phyloP scores from a whole-genome alignment of 192 early-diverging fungal genomes.

The Coemansia sp. region DNA sequence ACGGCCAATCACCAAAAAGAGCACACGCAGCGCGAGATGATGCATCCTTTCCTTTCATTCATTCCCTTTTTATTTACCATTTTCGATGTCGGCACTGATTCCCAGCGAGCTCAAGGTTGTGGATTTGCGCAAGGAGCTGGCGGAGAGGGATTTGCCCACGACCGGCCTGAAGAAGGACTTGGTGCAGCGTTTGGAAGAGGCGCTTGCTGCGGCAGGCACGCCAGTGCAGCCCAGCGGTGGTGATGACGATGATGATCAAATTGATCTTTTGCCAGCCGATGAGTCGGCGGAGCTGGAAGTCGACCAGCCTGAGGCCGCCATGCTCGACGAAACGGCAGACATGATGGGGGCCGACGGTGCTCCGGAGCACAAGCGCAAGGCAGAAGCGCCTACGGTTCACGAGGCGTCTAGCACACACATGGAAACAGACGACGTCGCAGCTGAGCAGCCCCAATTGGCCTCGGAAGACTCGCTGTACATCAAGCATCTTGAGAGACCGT shows the following conservation, averaged over 20 bases:
- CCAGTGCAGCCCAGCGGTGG: background rate
- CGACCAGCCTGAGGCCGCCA: background rate
- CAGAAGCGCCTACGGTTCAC: background rate
- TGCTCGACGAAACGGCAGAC: background rate
- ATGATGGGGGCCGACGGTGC: background rate
- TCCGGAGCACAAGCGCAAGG: background rate
- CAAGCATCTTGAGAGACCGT: conserved; percentile 43
- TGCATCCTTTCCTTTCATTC: background rate
- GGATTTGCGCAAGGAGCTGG: conserved; percentile 60
- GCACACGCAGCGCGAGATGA: too few relatives aligned
- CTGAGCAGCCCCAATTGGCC: background rate
- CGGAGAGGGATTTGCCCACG: conserved; percentile 54
- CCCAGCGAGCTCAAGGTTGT: conserved; percentile 60
- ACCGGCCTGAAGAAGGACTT: conserved; percentile 66
- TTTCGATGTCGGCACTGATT: conserved; percentile 16
- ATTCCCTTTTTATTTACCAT: background rate
- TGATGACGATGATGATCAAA: conserved; percentile 6
- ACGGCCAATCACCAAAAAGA: background rate
- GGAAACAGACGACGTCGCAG: conserved; percentile 6
- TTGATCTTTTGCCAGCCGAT: conserved; percentile 26
- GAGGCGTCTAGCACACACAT: background rate
- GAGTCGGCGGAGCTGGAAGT: conserved; percentile 6
- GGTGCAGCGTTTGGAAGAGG: conserved; percentile 59
- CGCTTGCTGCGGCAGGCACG: conserved; percentile 16
- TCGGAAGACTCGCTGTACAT: conserved; percentile 26